A percentile compares a stretch with the other conserved stretches of the same genome.
These are phyloP conservation scores for Penicillium subrubescens DNA, from an alignment of 495 filamentous ascomycete genomes.

Conservation along the genomic window DNA sequence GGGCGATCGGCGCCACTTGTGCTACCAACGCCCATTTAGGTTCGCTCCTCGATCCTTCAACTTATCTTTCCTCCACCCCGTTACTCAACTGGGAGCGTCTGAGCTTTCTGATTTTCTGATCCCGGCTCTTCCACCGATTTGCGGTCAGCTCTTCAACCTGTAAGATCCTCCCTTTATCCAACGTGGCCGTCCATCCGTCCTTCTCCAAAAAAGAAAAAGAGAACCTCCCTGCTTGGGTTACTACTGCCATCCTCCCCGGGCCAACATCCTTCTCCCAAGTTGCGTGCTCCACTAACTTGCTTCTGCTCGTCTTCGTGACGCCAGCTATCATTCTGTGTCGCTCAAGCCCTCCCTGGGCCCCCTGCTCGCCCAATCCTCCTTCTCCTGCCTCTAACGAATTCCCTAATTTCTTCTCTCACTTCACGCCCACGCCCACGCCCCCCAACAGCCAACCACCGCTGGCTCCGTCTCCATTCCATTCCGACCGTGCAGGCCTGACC, in stretches of 20 bases:
- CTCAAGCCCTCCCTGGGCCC: slow-evolving; percentile 13
- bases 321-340: slow-evolving; percentile 22
- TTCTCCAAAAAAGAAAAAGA: not conserved
- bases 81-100: slow-evolving; percentile 1
- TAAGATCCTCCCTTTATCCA: slow-evolving; percentile 37
- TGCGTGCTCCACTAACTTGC: slow-evolving; percentile 18
- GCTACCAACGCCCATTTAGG: slow-evolving; percentile 15
- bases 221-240: slow-evolving; percentile 4
- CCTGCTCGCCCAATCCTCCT: slow-evolving; percentile 18
- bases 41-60: slow-evolving; percentile 16
- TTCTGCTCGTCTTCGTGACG: slow-evolving; percentile 28
- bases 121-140: slow-evolving; percentile 20
- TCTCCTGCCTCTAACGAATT: not conserved
- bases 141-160: slow-evolving; percentile 32
- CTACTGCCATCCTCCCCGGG: not conserved
- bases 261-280: not conserved
- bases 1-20: slow-evolving; percentile 26
- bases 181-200: slow-evolving; percentile 30
- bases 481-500: slow-evolving; percentile 44
- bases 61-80: slow-evolving; percentile 7
- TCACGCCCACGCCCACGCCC: not conserved
- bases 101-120: slow-evolving; percentile 9
- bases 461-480: slow-evolving; percentile 33
- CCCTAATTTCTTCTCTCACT: not conserved
- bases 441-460: slow-evolving; percentile 14